Evolutionary conservation across 2,329 filamentous ascomycete species (phyloP).

Genomic region (Penicillium fuscoglaucum): DNA sequence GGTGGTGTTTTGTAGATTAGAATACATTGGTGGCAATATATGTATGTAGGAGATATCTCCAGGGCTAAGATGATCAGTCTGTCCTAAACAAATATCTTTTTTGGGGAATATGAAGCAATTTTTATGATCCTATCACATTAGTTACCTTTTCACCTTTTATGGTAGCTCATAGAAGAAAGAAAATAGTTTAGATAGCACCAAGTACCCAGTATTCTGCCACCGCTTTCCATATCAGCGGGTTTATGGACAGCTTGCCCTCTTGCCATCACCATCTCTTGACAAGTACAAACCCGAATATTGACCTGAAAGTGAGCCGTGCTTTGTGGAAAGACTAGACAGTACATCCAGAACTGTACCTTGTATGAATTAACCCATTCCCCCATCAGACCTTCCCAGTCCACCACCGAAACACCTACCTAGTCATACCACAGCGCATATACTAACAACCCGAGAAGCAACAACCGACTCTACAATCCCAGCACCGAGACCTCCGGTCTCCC

Average conservation of each 20-base stretch:
- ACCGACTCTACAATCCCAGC: background rate
- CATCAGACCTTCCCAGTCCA: background rate
- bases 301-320: background rate
- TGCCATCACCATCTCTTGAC: conserved; percentile 7
- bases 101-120: background rate
- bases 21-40: background rate
- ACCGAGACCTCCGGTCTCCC: conserved; percentile 4
- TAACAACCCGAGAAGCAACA: conserved; percentile 6
- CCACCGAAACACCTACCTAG: background rate
- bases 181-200: background rate
- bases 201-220: conserved; percentile 23
- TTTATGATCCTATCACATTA: background rate
- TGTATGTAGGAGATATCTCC: background rate
- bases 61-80: too few species aligned
- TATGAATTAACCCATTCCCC: background rate
- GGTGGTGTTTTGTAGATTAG: background rate
- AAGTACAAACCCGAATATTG: background rate
- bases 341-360: background rate
- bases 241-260: conserved; percentile 30
- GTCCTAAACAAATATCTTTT: too few species aligned
- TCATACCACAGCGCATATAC: conserved; percentile 3
- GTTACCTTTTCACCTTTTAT: background rate
- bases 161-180: background rate
- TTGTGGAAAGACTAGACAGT: background rate
- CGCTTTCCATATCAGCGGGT: conserved; percentile 16